Conservation (phyloP, 2,329 filamentous ascomycete species). For the Phaeosphaeriaceae sp. region DNA sequence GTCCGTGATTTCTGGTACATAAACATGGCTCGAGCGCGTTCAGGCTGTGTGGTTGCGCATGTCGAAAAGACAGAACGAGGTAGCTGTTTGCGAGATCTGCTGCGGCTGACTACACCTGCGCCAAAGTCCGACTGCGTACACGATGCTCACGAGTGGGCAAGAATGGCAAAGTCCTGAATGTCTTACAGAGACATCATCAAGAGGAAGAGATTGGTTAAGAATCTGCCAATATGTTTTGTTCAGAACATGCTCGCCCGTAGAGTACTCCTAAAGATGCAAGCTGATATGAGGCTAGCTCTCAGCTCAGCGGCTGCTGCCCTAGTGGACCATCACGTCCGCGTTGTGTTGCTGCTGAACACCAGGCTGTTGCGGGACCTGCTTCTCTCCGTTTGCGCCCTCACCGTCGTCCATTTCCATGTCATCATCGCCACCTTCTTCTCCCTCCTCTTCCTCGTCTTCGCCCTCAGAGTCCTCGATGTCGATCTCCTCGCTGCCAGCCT, state of each 20-base stretch:
- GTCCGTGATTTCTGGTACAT: conserved; percentile 21
- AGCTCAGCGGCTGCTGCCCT: conserved; percentile 10
- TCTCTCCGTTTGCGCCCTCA: conserved; percentile 49
- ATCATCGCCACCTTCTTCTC: conserved; percentile 63
- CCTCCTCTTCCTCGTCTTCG: conserved; percentile 74
- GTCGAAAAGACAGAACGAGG: not conserved
- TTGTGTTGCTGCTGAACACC: conserved; percentile 30
- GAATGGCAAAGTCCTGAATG: not conserved
- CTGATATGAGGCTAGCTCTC: not conserved
- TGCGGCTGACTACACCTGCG: not conserved
- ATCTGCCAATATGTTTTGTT: not conserved
- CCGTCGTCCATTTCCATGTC: conserved; percentile 67
- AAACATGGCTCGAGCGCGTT: conserved; percentile 2
- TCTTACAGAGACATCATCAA: not conserved
- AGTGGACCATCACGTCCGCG: conserved; percentile 53
- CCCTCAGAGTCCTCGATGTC: conserved; percentile 79
- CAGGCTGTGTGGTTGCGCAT: conserved; percentile 16
- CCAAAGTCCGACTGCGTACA: not conserved
- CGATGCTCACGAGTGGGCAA: not conserved
- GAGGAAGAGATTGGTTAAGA: not conserved
- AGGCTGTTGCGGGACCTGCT: conserved; percentile 34
- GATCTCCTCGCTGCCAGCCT: conserved; percentile 80
- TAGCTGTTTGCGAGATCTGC: not conserved
- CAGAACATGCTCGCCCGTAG: not conserved
- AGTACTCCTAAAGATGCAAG: not conserved